Evolutionary conservation across 2,329 filamentous ascomycete genomes (phyloP), one percentile per base, ranked within the genome.

Genomic region (Exserohilum rostratum): DNA sequence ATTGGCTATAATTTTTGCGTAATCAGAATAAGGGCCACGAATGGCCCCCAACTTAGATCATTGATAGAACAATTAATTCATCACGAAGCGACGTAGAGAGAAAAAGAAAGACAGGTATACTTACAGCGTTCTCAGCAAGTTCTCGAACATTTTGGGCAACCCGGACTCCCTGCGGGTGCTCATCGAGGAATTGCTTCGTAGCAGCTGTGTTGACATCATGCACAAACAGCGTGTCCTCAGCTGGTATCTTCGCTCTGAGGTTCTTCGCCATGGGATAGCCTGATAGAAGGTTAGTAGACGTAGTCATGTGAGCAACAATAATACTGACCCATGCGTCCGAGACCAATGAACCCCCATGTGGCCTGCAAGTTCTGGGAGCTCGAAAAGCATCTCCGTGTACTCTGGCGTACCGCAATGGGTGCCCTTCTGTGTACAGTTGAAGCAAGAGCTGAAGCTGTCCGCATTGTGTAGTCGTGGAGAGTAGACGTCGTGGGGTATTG

Each of bases 201-300:
- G 83, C 79, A 33, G 80, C 77, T 15, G 79, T 73, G 67, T 90
- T 90, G 58, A 89, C 80, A 69, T 91, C 88, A 66, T 86, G 85
- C 29, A 91, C 76, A 55, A 85, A 79, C 43, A 91, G 72, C 0
- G 79, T 85, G 70, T 91, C 88, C 9, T 81, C 79, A 18, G 79
- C 75, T 3, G 86, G 83, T 27, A 90, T 82, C 71, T 89, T 90
- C 33, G 83, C 80, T 64, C 87, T 82, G 5, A 91, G 79, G 65
- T 90, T 91, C 71, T 81, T 84, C 31, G 88, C 88, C 88, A 91
- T 91, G 43, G 86, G 84, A 62, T 86, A 90, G 43, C 88, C 87
- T 89, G 17, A 20, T 20, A 11, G 1, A 43, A 9, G 30, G 43
- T 69, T 50, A 72, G 58, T 18, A 37, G n/a, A 48, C 31, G 33